Evolutionary conservation across 2,329 filamentous ascomycete genomes (phyloP).

Genomic region (Fusarium transvaalense): DNA sequence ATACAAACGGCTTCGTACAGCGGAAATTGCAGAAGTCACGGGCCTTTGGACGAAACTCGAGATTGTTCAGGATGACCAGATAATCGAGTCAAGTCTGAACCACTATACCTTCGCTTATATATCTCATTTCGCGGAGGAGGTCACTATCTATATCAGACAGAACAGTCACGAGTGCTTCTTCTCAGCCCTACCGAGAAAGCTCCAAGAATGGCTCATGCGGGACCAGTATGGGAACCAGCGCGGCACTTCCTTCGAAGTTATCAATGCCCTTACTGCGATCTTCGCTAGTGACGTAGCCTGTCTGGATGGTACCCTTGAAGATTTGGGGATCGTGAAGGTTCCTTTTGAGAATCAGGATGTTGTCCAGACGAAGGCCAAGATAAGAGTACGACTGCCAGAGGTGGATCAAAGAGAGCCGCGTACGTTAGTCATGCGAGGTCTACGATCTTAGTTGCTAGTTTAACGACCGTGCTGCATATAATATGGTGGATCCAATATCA

Average conservation of each 20-base stretch:
- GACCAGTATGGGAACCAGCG: neutral
- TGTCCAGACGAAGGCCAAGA: neutral
- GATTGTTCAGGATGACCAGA: conserved; percentile 10
- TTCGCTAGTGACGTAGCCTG: conserved; percentile 6
- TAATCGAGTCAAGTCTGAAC: neutral
- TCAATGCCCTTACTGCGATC: conserved; percentile 16
- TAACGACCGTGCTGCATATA: too few species aligned
- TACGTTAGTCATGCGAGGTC: too few species aligned
- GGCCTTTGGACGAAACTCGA: conserved; percentile 4
- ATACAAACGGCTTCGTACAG: conserved; percentile 18
- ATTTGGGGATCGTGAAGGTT: conserved; percentile 28
- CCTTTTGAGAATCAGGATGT: conserved; percentile 18
- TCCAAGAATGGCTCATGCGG: conserved; percentile 28
- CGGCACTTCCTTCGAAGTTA: neutral
- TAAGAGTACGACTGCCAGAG: neutral
- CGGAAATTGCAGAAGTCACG: conserved; percentile 6
- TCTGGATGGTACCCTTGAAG: conserved; percentile 24
- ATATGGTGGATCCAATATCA: too few species aligned
- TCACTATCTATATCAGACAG: conserved; percentile 18
- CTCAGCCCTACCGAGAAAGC: conserved; percentile 20
- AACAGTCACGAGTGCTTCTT: conserved; percentile 6
- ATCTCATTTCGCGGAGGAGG: neutral
- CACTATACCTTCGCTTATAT: neutral
- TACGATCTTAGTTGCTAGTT: too few species aligned
- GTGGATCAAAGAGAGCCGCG: neutral